Conservation (phyloP, 495 filamentous ascomycete genomes). For the Cercophora scortea region DNA sequence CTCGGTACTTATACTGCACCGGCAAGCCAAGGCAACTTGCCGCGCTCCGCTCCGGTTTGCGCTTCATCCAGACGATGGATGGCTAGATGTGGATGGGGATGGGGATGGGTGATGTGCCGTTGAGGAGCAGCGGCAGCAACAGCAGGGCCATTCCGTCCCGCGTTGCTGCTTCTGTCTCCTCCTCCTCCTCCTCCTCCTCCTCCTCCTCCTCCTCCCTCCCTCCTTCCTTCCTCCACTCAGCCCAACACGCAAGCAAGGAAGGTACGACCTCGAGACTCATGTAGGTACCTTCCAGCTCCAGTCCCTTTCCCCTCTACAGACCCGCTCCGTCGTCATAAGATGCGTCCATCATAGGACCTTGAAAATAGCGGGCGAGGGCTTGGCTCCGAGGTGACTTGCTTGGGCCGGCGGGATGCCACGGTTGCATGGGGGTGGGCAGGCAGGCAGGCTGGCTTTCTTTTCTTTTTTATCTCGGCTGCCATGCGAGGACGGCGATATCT, state of each 20-base stretch:
- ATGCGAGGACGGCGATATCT: no score
- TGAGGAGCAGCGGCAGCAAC: slow-evolving; percentile 11
- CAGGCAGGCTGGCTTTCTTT: no score
- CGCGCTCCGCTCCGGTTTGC: slow-evolving; percentile 11
- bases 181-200: background rate
- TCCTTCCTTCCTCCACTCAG: slow-evolving; percentile 1
- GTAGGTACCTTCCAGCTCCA: background rate
- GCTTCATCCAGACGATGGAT: slow-evolving; percentile 14
- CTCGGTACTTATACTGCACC: slow-evolving; percentile 21
- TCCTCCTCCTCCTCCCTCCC: background rate
- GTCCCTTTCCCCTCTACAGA: background rate
- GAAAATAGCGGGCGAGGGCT: no score
- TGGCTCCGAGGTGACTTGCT: no score
- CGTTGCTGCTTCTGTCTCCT: slow-evolving; percentile 10
- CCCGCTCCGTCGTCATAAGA: slow-evolving; percentile 19
- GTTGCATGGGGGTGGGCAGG: no score
- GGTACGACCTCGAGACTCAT: background rate
- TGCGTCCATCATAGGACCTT: background rate
- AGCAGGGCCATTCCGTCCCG: slow-evolving; percentile 22
- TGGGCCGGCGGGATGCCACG: no score
- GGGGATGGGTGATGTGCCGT: slow-evolving; percentile 11
- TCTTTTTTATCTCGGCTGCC: no score
- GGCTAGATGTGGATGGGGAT: no score
- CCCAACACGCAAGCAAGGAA: no score
- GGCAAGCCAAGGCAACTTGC: slow-evolving; percentile 6